Percentiles rank a stretch among this genome's conserved stretches.
phyloP scores from a whole-genome alignment of 345 rosid species.

The Brassica nigra region DNA sequence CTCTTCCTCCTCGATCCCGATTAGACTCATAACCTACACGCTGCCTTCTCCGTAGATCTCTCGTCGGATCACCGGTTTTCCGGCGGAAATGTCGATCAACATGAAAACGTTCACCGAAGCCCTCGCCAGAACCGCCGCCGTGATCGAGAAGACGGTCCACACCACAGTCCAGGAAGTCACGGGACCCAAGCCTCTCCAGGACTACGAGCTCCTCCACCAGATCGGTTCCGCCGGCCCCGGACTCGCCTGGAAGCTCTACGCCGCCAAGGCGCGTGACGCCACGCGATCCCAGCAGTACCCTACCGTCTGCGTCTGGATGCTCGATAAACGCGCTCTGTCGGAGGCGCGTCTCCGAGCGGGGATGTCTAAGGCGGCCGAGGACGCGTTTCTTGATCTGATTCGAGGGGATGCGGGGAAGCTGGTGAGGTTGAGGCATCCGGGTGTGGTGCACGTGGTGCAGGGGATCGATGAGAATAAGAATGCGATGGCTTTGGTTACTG shows the following conservation, averaged over 20 bases:
- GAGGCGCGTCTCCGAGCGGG: slow-evolving; percentile 80
- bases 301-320: slow-evolving; percentile 88
- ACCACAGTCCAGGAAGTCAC: slow-evolving; percentile 98
- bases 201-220: slow-evolving; percentile 89
- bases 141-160: slow-evolving; percentile 91
- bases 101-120: slow-evolving; percentile 93
- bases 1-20: slow-evolving; percentile 28
- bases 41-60: slow-evolving; percentile 7
- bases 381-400: slow-evolving; percentile 74
- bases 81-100: slow-evolving; percentile 54
- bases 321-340: slow-evolving; percentile 76
- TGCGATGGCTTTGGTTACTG: slow-evolving; percentile 96
- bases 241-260: slow-evolving; percentile 84
- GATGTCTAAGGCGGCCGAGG: slow-evolving; percentile 83
- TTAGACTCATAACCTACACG: background rate
- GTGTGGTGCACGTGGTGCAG: slow-evolving; percentile 95
- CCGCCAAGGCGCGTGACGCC: slow-evolving; percentile 74
- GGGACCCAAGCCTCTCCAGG: slow-evolving; percentile 89
- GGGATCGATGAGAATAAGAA: slow-evolving; percentile 91
- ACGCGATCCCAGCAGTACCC: slow-evolving; percentile 86
- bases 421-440: slow-evolving; percentile 93
- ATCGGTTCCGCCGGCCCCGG: slow-evolving; percentile 99
- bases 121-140: slow-evolving; percentile 91
- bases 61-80: slow-evolving; percentile 16
- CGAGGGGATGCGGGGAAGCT: slow-evolving; percentile 80